Evolutionary conservation across 192 early-diverging fungal genomes (phyloP), one percentile per base, ranked within the genome.

Genomic region (Helicostylum pulchrum): DNA sequence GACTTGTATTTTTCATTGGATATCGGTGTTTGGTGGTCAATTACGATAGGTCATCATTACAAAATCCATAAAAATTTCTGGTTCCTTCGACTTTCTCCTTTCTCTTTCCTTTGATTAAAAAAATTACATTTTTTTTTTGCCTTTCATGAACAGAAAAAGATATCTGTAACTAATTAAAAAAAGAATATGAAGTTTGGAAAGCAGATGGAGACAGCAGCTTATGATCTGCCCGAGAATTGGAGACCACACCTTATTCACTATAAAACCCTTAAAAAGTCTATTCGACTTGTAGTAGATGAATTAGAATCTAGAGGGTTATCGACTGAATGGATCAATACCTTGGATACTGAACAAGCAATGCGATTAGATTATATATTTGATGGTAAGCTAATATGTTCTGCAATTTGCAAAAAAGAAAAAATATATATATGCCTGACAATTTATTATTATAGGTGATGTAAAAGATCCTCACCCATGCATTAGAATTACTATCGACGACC

Each of bases 131-230:
- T 39, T 39, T 26, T 26, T 26, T 26, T 26, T 26, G 26, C 26
- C 36, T 39, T 39, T 39, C 36, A 39, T 39, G 36, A 39, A 39
- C 5, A 39, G 36, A 39, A 39, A 9, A 39, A 55, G 7, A 39
- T n/a, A 55, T 39, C 36, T 39, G 36, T 39, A n/a, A 39, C 9
- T 39, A 39, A 26, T 26, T 45, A 36, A 21, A 49, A 50, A 32
- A 50, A 21, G 65, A 52, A 49, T n/a, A 86, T 86, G 85, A 87
- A 87, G 73, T 87, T 87, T 72, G 82, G 74, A 55, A 84, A 85
- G 56, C 76, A 78, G 46, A 75, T 87, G 39, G 82, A 85, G 49
- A 78, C 73, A 21, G 81, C 67, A 64, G 77, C 80, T 15, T 77
- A 67, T 53, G 76, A 83, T 56, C 76, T 87, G 23, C 85, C 85